phyloP scores from a whole-genome alignment of 805 yeast genomes.

The Isabelozyma gotoi region DNA sequence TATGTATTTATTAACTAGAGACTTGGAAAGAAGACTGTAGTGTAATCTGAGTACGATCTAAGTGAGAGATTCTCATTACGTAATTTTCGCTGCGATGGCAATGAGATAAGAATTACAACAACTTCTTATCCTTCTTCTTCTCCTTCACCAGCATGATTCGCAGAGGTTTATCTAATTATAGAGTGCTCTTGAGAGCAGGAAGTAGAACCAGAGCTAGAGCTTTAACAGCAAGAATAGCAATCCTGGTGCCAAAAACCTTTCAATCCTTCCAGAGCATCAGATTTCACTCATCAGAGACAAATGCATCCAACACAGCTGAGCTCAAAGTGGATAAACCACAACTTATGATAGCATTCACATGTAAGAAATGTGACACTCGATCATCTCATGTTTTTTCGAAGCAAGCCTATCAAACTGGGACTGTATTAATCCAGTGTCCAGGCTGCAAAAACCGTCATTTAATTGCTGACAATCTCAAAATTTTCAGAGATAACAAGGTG shows the following conservation, averaged over 20 bases:
- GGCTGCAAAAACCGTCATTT: conserved; percentile 85
- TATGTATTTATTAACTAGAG: not conserved
- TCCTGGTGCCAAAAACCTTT: not conserved
- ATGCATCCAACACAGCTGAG: conserved; percentile 6
- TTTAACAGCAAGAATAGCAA: not conserved
- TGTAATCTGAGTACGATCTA: not conserved
- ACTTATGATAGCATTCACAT: conserved; percentile 86
- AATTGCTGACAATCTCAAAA: conserved; percentile 73
- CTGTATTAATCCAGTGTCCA: conserved; percentile 89
- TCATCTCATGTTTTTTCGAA: conserved; percentile 90
- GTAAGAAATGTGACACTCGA: conserved; percentile 80
- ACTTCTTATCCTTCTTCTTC: not conserved
- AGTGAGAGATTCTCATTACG: not conserved
- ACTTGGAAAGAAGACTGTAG: too few relatives aligned
- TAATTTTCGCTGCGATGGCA: not conserved
- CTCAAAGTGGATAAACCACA: conserved; percentile 72
- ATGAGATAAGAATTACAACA: not conserved
- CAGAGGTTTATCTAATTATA: not conserved
- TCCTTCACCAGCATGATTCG: not conserved
- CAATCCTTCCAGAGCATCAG: not conserved
- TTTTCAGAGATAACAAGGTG: conserved; percentile 74
- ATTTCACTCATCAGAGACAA: not conserved
- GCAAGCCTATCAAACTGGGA: conserved; percentile 85
- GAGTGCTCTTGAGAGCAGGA: not conserved
- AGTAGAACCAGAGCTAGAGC: too few relatives aligned